phyloP scores from a whole-genome alignment of 805 yeast genomes.

The Starmerella bacillaris region DNA sequence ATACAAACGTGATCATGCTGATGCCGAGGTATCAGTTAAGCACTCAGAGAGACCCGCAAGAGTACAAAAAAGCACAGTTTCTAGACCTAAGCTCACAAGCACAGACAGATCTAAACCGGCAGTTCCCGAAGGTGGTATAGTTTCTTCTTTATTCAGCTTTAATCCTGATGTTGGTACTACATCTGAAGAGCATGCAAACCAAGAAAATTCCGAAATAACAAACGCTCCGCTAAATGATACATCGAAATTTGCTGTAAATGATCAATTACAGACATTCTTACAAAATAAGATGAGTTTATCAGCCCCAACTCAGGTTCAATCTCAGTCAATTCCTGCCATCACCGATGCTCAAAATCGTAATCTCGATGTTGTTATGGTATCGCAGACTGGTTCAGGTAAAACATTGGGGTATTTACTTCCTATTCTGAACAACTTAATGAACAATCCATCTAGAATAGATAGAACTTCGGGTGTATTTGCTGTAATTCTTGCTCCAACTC shows the following conservation, averaged over 20 bases:
- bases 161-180: constrained; percentile 32
- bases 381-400: constrained; percentile 98
- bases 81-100: not conserved
- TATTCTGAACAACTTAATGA: constrained; percentile 54
- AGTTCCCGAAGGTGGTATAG: constrained; percentile 26
- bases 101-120: not conserved
- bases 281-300: constrained; percentile 12
- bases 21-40: not conserved
- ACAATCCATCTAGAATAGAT: constrained; percentile 17
- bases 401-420: constrained; percentile 80
- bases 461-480: constrained; percentile 62
- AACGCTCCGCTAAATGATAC: constrained; percentile 71
- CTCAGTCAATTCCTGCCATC: constrained; percentile 53
- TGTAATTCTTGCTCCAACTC: constrained; percentile 73
- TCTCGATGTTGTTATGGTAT: constrained; percentile 70
- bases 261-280: constrained; percentile 4
- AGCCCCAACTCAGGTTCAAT: constrained; percentile 73
- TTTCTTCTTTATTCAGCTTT: constrained; percentile 71
- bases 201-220: constrained; percentile 33
- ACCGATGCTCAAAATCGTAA: constrained; percentile 21
- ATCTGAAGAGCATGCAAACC: not conserved
- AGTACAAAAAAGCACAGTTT: constrained; percentile 12
- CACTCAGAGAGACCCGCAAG: not conserved
- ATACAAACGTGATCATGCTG: not conserved
- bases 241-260: constrained; percentile 19